These are phyloP conservation scores for Diospyros lotus DNA, from an alignment of 148 eudicot species.

Conservation along the genomic window DNA sequence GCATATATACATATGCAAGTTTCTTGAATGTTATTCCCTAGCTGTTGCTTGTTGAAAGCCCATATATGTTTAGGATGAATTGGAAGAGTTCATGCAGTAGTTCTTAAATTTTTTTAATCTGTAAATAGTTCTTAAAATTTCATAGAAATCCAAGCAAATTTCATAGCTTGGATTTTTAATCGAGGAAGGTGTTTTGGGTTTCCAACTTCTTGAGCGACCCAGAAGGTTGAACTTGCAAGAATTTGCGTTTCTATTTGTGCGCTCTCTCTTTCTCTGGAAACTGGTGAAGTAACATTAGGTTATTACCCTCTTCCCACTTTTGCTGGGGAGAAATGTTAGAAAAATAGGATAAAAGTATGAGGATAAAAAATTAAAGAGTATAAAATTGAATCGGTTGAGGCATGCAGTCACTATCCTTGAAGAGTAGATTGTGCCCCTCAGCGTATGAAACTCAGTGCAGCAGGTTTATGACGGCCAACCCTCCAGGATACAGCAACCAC, in stretches of 20 bases:
- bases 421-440: too few relatives aligned
- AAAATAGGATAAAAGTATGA: too few relatives aligned
- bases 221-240: not conserved
- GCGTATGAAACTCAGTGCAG: too few relatives aligned
- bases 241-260: not conserved
- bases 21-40: not conserved
- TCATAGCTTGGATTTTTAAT: not conserved
- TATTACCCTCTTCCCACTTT: not conserved
- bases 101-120: not conserved
- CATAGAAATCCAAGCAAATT: not conserved
- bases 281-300: not conserved
- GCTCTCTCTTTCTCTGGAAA: not conserved
- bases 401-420: too few relatives aligned
- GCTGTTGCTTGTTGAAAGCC: not conserved
- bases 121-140: not conserved
- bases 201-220: not conserved
- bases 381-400: too few relatives aligned
- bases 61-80: too few relatives aligned
- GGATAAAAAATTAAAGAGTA: too few relatives aligned
- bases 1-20: not conserved
- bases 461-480: too few relatives aligned
- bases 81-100: too few relatives aligned
- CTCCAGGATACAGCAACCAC: too few relatives aligned
- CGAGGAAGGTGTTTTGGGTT: not conserved
- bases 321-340: not conserved